These are phyloP conservation scores for Stachybotrys chlorohalonatus DNA, from an alignment of 2,329 filamentous ascomycete genomes.

Conservation along the genomic window DNA sequence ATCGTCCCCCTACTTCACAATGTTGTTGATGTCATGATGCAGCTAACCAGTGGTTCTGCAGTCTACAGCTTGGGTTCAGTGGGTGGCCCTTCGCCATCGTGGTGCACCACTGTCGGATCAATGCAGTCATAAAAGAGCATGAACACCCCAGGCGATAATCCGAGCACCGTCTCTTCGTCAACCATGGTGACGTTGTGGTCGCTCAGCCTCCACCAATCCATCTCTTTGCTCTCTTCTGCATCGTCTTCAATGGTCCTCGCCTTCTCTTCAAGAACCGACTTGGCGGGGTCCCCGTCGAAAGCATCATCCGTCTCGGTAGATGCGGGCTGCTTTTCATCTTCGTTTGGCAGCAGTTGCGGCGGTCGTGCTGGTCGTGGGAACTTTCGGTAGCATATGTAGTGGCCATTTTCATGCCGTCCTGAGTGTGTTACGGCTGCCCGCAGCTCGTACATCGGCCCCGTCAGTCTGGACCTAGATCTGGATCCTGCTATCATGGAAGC, in stretches of 20 bases:
- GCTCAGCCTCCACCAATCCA: slow-evolving; percentile 83
- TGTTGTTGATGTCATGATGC: too few species aligned
- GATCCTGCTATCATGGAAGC: slow-evolving; percentile 64
- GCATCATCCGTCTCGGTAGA: slow-evolving; percentile 7
- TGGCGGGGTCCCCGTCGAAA: slow-evolving; percentile 1
- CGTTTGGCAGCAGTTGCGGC: not conserved
- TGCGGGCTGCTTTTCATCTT: slow-evolving; percentile 4
- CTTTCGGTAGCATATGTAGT: slow-evolving; percentile 86
- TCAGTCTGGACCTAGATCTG: slow-evolving; percentile 37
- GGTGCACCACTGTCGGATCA: slow-evolving; percentile 38
- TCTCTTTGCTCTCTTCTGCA: slow-evolving; percentile 17
- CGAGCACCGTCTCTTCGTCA: slow-evolving; percentile 62
- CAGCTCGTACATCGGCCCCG: slow-evolving; percentile 62
- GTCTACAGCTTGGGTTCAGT: too few species aligned
- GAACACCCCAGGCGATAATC: slow-evolving; percentile 69
- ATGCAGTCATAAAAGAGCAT: slow-evolving; percentile 94
- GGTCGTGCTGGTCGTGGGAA: slow-evolving; percentile 34
- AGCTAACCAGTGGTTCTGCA: too few species aligned
- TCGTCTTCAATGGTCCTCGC: not conserved
- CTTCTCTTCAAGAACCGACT: not conserved
- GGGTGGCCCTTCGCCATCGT: slow-evolving; percentile 14
- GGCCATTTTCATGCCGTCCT: slow-evolving; percentile 86
- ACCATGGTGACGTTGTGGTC: slow-evolving; percentile 76
- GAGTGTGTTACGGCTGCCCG: slow-evolving; percentile 82
- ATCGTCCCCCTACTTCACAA: too few species aligned